Evolutionary conservation across 495 filamentous ascomycete genomes (phyloP).

Genomic region (Penicillium silybi): DNA sequence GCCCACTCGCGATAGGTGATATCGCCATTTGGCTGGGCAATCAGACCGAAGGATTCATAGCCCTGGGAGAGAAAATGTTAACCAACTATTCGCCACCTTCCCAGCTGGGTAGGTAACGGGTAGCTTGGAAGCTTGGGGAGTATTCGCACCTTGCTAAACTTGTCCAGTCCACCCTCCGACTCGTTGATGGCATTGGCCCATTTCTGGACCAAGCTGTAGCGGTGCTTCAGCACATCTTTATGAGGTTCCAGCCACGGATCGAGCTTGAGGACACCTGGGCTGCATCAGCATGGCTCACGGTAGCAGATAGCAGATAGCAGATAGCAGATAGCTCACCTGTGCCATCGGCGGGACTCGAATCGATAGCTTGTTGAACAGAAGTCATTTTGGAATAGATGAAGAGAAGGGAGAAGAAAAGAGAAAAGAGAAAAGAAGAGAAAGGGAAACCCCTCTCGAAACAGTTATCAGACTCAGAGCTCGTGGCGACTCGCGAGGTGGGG

Average conservation of each 20-base stretch:
- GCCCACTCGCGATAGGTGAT: conserved; percentile 96
- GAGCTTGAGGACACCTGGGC: conserved; percentile 72
- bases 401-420: not conserved
- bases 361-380: conserved; percentile 1
- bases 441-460: not conserved
- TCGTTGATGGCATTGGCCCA: conserved; percentile 85
- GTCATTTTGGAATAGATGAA: conserved; percentile 7
- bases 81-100: not conserved
- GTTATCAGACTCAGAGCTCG: not conserved
- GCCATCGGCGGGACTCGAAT: conserved; percentile 12
- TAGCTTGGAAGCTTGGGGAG: not conserved
- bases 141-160: conserved; percentile 71
- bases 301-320: too few relatives aligned
- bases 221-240: conserved; percentile 66
- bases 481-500: conserved; percentile 1
- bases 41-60: conserved; percentile 80
- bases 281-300: not conserved
- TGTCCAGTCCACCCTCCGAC: conserved; percentile 83
- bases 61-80: conserved; percentile 43
- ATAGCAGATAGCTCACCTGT: conserved; percentile 18
- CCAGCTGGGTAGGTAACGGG: not conserved
- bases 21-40: conserved; percentile 71
- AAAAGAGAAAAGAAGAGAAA: not conserved
- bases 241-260: conserved; percentile 91
- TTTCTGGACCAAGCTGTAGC: conserved; percentile 75